Evolutionary conservation across 2,329 filamentous ascomycete species (phyloP), one percentile per base, ranked within the genome.

Genomic region (Xenoacremonium recifei): DNA sequence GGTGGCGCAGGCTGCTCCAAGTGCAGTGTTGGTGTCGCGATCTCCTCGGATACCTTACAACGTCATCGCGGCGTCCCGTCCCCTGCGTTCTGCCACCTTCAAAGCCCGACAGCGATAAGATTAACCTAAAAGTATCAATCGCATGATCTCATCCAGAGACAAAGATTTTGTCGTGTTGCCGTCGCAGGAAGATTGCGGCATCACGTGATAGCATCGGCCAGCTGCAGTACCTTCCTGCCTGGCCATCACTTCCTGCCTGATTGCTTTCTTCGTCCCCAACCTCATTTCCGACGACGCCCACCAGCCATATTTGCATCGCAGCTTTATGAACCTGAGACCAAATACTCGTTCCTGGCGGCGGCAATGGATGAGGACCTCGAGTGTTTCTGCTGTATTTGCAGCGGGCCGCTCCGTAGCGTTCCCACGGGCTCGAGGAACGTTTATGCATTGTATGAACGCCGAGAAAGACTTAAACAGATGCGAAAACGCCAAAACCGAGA

Each of bases 311-410:
- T 27, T 27, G 23, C 23, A 13, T n/a, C n/a, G n/a, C n/a, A n/a
- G n/a, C n/a, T n/a, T n/a, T n/a, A n/a, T n/a, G 13, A 13, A 27
- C 23, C 9, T 27, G 23, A 27, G 23, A 27, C 23, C 9, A 13
- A 13, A 27, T 13, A 9, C 23, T 27, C 23, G 13, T 27, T 13
- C 13, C 13, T 7, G 23, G 13, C 20, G 17, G 30, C 30, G 20
- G 13, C 17, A 23, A 6, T 29, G 10, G 10, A 48, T 48, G 46
- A 39, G 46, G 3, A 34, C 32, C 4, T 40, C 33, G 16, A 37
- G 46, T 17, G 41, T 30, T 25, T 49, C n/a, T 49, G 47, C 29
- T 40, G 40, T 15, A 39, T 49, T 6, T 49, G 47, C 38, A 37
- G 47, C 25, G 33, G 21, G 11, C 25, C 35, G 5, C 35, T 47